Evolutionary conservation across 768 basidiomycete genomes (phyloP).

Genomic region (Lentinus brumalis): DNA sequence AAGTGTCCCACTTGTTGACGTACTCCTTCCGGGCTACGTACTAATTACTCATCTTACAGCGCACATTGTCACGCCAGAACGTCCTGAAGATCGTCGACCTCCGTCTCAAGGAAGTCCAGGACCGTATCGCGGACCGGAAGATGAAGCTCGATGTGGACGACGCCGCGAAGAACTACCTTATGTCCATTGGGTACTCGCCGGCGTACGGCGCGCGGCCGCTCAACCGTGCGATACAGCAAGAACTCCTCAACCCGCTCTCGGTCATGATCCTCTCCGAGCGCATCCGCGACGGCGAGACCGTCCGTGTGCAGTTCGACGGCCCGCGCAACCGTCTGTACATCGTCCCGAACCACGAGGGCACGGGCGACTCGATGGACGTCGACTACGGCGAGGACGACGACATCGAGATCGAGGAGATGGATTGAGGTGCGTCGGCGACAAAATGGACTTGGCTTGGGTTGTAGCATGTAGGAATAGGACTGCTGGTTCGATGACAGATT

Average conservation of each 20-base stretch:
- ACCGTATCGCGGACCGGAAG: slow-evolving; percentile 77
- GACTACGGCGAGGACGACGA: slow-evolving; percentile 59
- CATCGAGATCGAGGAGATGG: slow-evolving; percentile 75
- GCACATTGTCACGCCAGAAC: slow-evolving; percentile 73
- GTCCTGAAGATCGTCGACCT: slow-evolving; percentile 88
- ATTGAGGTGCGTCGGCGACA: slow-evolving; percentile 32
- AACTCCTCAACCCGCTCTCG: slow-evolving; percentile 90
- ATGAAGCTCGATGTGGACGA: slow-evolving; percentile 77
- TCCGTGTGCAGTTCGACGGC: slow-evolving; percentile 76
- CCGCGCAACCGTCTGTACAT: slow-evolving; percentile 78
- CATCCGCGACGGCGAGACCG: slow-evolving; percentile 79
- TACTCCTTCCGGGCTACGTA: slow-evolving; percentile 24
- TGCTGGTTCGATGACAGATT: background rate
- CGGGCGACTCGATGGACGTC: slow-evolving; percentile 54
- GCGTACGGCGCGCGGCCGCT: slow-evolving; percentile 91
- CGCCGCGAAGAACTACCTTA: slow-evolving; percentile 75
- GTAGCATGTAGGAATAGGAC: background rate
- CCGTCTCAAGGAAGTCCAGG: slow-evolving; percentile 82
- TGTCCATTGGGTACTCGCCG: slow-evolving; percentile 76
- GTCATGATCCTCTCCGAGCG: slow-evolving; percentile 81
- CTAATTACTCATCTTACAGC: slow-evolving; percentile 49
- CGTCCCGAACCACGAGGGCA: slow-evolving; percentile 79
- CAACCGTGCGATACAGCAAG: slow-evolving; percentile 88
- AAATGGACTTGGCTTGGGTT: too few species aligned
- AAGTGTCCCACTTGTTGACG: slow-evolving; percentile 21